A percentile compares a stretch with the other conserved stretches of the same genome.
Conservation (phyloP, 208 protist species). For the Trypanosoma cruzi region DNA sequence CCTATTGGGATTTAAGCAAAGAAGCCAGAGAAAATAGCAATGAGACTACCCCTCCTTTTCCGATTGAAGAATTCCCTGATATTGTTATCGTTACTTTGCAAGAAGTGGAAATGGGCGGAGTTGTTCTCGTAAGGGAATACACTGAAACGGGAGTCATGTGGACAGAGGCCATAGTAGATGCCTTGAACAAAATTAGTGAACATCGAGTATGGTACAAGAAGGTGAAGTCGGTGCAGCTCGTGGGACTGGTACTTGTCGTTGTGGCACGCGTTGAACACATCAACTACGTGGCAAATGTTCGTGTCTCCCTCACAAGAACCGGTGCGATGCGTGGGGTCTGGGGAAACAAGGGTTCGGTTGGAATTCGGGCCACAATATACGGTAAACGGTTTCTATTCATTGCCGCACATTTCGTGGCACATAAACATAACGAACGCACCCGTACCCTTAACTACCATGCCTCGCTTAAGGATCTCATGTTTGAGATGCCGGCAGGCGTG, state of each 20-base stretch:
- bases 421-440: slow-evolving; percentile 81
- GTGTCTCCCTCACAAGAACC: slow-evolving; percentile 70
- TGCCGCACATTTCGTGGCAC: slow-evolving; percentile 90
- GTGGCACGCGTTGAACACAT: slow-evolving; percentile 53
- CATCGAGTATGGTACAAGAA: slow-evolving; percentile 51
- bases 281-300: slow-evolving; percentile 71
- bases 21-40: slow-evolving; percentile 10
- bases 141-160: slow-evolving; percentile 62
- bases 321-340: slow-evolving; percentile 65
- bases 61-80: slow-evolving; percentile 62
- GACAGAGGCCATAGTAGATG: slow-evolving; percentile 64
- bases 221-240: slow-evolving; percentile 73
- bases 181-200: slow-evolving; percentile 44
- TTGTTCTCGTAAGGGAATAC: slow-evolving; percentile 73
- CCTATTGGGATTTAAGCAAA: slow-evolving; percentile 32
- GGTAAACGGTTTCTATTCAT: slow-evolving; percentile 91
- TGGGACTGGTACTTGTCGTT: slow-evolving; percentile 79
- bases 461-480: slow-evolving; percentile 63
- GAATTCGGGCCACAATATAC: slow-evolving; percentile 82
- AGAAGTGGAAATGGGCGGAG: slow-evolving; percentile 84
- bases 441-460: slow-evolving; percentile 79
- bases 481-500: slow-evolving; percentile 54
- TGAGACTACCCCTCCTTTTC: slow-evolving; percentile 1
- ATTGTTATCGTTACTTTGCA: slow-evolving; percentile 80
- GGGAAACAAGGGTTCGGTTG: slow-evolving; percentile 94